Base-by-base conservation (phyloP, 225 moss, liverwort and hornwort genomes). In the Asterella californica region DNA sequence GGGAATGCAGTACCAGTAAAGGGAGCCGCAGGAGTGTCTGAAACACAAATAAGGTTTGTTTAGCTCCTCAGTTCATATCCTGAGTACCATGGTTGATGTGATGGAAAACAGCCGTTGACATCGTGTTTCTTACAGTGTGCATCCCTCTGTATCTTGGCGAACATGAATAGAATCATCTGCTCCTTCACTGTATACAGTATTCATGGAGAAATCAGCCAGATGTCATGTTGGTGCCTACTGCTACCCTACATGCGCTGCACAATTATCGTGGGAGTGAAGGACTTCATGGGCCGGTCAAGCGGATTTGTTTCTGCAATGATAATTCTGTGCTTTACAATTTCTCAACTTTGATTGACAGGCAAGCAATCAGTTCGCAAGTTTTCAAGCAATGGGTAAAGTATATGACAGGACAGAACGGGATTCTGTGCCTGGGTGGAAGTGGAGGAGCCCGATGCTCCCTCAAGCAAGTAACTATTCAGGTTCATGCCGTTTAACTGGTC, bases 391-490 rank as follows among this genome's bases (percentile, higher is more conserved):
- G 99, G 99, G 47, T 93, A 61, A 76, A 88, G 29, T 79, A 82
- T 76, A 90, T 95, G 95, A 86, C 91, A 33, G 91, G 92, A 52
- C 77, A 84, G 47, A 81, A 89, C 33, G 99, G 99, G 42, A 94
- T 99, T 68, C 81, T 99, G 60, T 88, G 87, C 62, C 81, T 91
- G 85, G 92, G 91, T 71, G 92, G 92, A 57, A 86, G 86, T 80
- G 89, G 83, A 55, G 89, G 91, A 12, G 82, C 79, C 47, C 85
- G 88, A 19, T 89, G 91, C 78, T 92, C 94, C 61, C 89, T 99
- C 19, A 84, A 83, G 68, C 89, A 85, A 79, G 83, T 99, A 60
- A 84, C 86, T 70, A 90, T 99, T 82, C 96, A 96, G 96, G 96
- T 96, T 60, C 52, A 69, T 38, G 27, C 38, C 53, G 32, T 82